Evolutionary conservation across 805 yeast species (phyloP), one percentile per base, ranked within the genome.

Genomic region (Metschnikowia peoriensis): DNA sequence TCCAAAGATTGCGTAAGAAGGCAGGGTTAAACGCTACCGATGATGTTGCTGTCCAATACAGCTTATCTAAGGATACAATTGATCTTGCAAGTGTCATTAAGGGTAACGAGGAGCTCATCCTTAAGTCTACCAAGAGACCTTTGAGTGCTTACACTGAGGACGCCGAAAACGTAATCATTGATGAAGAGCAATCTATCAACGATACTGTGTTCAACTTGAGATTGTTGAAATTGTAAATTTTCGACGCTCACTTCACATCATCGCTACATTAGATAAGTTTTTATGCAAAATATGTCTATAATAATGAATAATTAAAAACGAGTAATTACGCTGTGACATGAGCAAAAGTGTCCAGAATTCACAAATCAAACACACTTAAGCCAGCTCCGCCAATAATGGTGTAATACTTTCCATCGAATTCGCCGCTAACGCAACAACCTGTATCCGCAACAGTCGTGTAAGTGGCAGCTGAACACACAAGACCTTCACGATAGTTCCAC

Each of bases 1-100:
- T 94, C 61, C 99, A 94, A 80, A 87, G 97, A 72, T 83, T 92
- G 68, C 88, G 99, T 76, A 94, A 94, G 86, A 91, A 92, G 81
- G 91, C 89, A 58, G 96, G 97, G 35, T 80, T 94, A 66, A 88
- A 88, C 67, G 92, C 96, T 56, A 93, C 97, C 43, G 99, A 94
- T 68, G 99, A 94, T 62, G 96, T 94, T 47, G 71, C 82, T 58
- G 97, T 94, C 54, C 91, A 93, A 72, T 89, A 89, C 72, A 75
- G 82, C 58, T 68, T 91, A 55, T 61, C 73, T 52, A 80, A 83
- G 59, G 91, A 86, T 63, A 83, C 89, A 54, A 80, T 88, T 62
- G 82, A 76, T 46, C 76, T 92, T 51, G 83, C 78, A 43, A 70
- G 72, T 15, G 83, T 90, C 54, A 77, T 94, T 56, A 67, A 75